Base-by-base conservation (phyloP, 2,329 filamentous ascomycete genomes). In the Apiospora phragmitis region DNA sequence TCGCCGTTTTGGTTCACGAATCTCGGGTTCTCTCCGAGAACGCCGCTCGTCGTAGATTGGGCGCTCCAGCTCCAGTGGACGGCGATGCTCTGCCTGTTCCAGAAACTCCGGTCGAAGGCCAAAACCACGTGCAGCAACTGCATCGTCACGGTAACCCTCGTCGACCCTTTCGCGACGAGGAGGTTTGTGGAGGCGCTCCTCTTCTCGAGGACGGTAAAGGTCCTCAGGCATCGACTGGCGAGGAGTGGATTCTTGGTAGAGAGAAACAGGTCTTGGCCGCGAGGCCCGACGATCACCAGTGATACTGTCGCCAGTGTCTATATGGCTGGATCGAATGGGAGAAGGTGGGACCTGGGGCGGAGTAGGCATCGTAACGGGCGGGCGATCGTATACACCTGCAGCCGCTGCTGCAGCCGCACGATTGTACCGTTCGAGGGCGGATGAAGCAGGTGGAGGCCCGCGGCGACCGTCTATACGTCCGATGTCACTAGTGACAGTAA, bases 391-490 rank as follows among this genome's bases (percentile, higher is more conserved):
- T 8, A 81, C 76, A 6, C 80, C 79, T 21, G 79, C 75, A 65
- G 80, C 78, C 2, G 80, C 79, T 21, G 79, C 75, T 65, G 80
- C 78, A 2, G 80, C 77, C 3, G 77, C 78, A 70, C 87, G 83
- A 74, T 88, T 88, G 73, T 93, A 88, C 80, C 89, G 92, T 75
- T 94, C 92, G 73, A 94, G 89, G 0, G 91, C 92, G 74, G 91
- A 85, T 3, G 90, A 93, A 6, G 90, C 89, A 5, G 91, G 91
- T 12, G 93, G 92, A 2, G 92, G 92, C 0, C 87, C 85, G 42
- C 72, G 75, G 47, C 80, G 79, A 29, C n/a, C 6, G 68, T 83
- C 83, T 71, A 84, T 86, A 38, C 84, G 85, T 68, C 77, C 79
- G 26, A 84, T 73, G 69, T 89, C 87, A 32, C 84, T 85, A 71